These are phyloP conservation scores for Tetrahymena elliotti DNA, from an alignment of 73 alveolate genomes.

Conservation along the genomic window DNA sequence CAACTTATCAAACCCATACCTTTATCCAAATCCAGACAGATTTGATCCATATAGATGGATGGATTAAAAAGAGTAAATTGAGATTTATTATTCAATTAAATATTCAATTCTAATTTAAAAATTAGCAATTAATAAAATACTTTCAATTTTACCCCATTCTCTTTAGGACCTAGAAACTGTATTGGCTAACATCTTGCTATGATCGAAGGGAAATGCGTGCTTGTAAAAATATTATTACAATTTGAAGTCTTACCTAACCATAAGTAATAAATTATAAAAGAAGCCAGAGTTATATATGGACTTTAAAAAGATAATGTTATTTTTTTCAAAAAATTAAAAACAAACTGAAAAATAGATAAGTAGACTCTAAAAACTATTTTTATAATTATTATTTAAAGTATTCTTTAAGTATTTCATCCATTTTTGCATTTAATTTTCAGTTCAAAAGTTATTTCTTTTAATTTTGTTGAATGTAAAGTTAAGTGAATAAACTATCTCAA, in stretches of 20 bases:
- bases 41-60: slow-evolving; percentile 36
- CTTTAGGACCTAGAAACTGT: slow-evolving; percentile 32
- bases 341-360: too few relatives aligned
- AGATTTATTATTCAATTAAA: neutral
- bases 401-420: too few relatives aligned
- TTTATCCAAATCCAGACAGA: neutral
- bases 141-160: slow-evolving; percentile 16
- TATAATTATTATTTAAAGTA: too few relatives aligned
- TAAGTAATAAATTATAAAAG: neutral
- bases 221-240: neutral
- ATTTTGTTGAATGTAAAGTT: too few relatives aligned
- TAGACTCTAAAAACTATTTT: too few relatives aligned
- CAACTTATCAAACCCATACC: neutral
- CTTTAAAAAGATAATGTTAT: neutral
- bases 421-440: too few relatives aligned
- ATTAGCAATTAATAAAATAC: neutral
- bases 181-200: slow-evolving; percentile 23
- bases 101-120: slow-evolving; percentile 6
- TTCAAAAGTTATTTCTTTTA: too few relatives aligned
- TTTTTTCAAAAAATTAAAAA: too few relatives aligned
- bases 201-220: slow-evolving; percentile 7
- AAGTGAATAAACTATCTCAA: too few relatives aligned
- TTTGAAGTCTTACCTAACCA: neutral
- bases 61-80: neutral
- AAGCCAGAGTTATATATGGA: neutral